Evolutionary conservation across 441 rosid species (phyloP), one percentile per base, ranked within the genome.

Genomic region (Croton setiger): DNA sequence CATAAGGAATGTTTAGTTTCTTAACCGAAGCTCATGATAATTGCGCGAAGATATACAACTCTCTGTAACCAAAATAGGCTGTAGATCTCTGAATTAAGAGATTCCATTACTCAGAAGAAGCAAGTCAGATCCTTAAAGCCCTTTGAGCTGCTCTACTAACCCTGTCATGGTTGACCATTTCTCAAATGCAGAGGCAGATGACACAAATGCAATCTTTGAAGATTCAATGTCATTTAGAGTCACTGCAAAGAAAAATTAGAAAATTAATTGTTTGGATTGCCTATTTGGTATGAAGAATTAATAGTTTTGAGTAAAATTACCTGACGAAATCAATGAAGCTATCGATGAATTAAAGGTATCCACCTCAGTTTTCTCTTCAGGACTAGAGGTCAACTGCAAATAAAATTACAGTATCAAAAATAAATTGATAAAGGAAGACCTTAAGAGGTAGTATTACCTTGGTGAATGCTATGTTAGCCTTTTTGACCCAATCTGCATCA

Each of bases 131-230:
- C 55, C 49, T 88, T 77, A 86, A n/a, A 91, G 86, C 64, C 96
- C 96, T 75, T 84, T 88, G 51, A 89, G 93, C 79, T 86, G 87
- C 73, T 53, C 85, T 47, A 79, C 74, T 47, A 89, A 82, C 60
- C 98, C 97, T 3, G 93, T 86, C 81, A 88, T 81, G 70, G 76
- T 57, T 36, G 87, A 85, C 97, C 97, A 89, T 78, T 87, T 86
- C 87, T 89, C 95, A 67, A 86, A 83, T 60, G 97, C 95, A 51
- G 80, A 68, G 54, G 98, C 97, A 37, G 96, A 91, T 49, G 87
- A 79, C 54, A 91, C 89, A 74, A 89, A 91, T 27, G 95, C 91
- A 0, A 72, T 61, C 77, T 89, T 93, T 45, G 96, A 91, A 76
- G 91, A 88, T 69, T 88, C 91, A 41, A 87, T 67, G 74, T 93